A percentile compares a stretch with the other conserved stretches of the same genome.
phyloP scores from a whole-genome alignment of 768 basidiomycete genomes.

The Tylopilus sp. region DNA sequence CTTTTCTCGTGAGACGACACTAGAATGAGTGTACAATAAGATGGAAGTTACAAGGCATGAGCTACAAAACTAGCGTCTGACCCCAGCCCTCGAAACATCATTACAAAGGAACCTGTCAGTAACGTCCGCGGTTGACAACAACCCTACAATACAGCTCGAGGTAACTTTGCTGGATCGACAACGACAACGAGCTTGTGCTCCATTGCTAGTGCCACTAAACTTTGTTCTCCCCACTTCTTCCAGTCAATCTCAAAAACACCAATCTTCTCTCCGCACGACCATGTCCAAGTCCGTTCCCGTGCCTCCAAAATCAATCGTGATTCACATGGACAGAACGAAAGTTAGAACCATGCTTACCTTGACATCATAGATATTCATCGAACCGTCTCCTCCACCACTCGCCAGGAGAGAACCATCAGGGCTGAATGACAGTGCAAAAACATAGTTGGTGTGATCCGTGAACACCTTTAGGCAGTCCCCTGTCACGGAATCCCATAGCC shows the following conservation, averaged over 20 bases:
- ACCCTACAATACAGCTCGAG: background rate
- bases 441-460: constrained; percentile 63
- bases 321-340: background rate
- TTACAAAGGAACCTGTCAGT: too few species aligned
- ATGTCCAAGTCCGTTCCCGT: constrained; percentile 54
- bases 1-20: too few species aligned
- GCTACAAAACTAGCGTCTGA: too few species aligned
- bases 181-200: constrained; percentile 67
- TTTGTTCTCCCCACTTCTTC: constrained; percentile 51
- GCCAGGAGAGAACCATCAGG: constrained; percentile 70
- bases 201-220: constrained; percentile 67
- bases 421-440: constrained; percentile 75
- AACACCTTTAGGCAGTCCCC: constrained; percentile 75
- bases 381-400: constrained; percentile 78
- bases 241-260: constrained; percentile 78
- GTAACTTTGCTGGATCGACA: constrained; percentile 51
- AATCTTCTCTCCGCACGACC: constrained; percentile 59
- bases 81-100: too few species aligned
- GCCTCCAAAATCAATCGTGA: constrained; percentile 29
- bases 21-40: too few species aligned
- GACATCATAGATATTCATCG: constrained; percentile 67
- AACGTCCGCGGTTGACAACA: background rate
- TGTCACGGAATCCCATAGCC: constrained; percentile 79
- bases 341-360: constrained; percentile 50
- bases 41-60: too few species aligned